Conservation (phyloP, 1,139 yeast genomes). For the Candida sojae region DNA sequence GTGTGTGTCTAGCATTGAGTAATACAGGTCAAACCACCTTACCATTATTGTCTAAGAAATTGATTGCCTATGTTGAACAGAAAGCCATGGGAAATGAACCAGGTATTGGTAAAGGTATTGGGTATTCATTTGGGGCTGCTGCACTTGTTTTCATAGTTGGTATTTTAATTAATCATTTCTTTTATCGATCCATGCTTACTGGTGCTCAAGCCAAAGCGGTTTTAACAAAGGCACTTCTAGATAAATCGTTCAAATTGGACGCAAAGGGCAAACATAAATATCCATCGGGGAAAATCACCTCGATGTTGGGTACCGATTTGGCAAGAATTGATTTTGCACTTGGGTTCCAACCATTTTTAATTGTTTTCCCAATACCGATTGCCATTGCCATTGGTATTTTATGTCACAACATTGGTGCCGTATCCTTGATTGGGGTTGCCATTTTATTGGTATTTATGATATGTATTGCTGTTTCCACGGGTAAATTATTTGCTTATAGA, state of each 20-base stretch:
- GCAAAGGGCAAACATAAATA: constrained; percentile 60
- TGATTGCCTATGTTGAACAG: constrained; percentile 42
- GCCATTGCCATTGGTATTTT: constrained; percentile 34
- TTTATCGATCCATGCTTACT: constrained; percentile 31
- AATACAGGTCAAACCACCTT: constrained; percentile 55
- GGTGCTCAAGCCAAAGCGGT: constrained; percentile 74
- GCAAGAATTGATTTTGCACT: constrained; percentile 38
- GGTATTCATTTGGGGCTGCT: constrained; percentile 29
- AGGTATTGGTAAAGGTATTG: constrained; percentile 30
- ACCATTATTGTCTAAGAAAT: constrained; percentile 46
- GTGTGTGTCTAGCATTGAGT: constrained; percentile 37
- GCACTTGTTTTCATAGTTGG: constrained; percentile 23
- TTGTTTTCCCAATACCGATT: constrained; percentile 32
- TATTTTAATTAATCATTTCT: constrained; percentile 28
- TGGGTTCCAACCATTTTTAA: constrained; percentile 31
- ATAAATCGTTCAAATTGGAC: constrained; percentile 64
- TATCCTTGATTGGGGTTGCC: constrained; percentile 38
- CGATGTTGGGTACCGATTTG: constrained; percentile 40
- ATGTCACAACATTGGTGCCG: constrained; percentile 34
- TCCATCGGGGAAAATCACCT: constrained; percentile 70
- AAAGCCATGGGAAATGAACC: constrained; percentile 23
- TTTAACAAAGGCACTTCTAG: constrained; percentile 63
- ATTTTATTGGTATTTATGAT: constrained; percentile 28
- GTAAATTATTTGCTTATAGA: constrained; percentile 28
- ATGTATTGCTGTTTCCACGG: constrained; percentile 23